A percentile compares a stretch with the other conserved stretches of the same genome.
Conservation (phyloP, 2,329 filamentous ascomycete species). For the Monosporascus sp. region DNA sequence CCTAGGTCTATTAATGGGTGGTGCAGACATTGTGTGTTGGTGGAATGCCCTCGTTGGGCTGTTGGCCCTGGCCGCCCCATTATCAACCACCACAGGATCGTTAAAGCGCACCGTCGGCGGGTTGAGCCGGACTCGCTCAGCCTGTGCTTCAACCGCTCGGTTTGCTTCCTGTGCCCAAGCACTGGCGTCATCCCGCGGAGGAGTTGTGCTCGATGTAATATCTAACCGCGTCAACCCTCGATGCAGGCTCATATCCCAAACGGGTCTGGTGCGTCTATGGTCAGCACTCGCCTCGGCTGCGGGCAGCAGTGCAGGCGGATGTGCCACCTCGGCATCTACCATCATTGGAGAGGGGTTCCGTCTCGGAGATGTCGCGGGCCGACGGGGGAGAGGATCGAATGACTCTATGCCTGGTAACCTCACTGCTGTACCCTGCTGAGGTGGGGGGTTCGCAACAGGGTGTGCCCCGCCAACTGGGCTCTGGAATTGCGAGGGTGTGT, state of each 20-base stretch:
- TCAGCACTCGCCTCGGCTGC: conserved; percentile 31
- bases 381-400: conserved; percentile 70
- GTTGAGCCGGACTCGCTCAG: conserved; percentile 43
- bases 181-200: conserved; percentile 47
- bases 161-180: conserved; percentile 54
- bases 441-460: conserved; percentile 38
- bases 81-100: conserved; percentile 32
- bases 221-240: conserved; percentile 63
- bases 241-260: conserved; percentile 63
- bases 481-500: conserved; percentile 59
- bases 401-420: conserved; percentile 87
- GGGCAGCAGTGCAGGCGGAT: conserved; percentile 30
- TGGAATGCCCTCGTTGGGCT: conserved; percentile 32
- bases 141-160: conserved; percentile 49
- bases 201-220: conserved; percentile 45
- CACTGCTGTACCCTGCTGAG: conserved; percentile 52
- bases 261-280: conserved; percentile 45
- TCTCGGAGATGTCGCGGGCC: conserved; percentile 56
- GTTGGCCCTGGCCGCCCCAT: conserved; percentile 8
- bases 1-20: conserved; percentile 49
- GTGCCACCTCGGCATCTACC: conserved; percentile 50
- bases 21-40: conserved; percentile 57
- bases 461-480: conserved; percentile 46
- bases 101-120: conserved; percentile 52
- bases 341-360: conserved; percentile 72